A percentile compares a stretch with the other conserved stretches of the same genome.
phyloP scores from a whole-genome alignment of 768 basidiomycete genomes.

The Boletus vermiculosoides region DNA sequence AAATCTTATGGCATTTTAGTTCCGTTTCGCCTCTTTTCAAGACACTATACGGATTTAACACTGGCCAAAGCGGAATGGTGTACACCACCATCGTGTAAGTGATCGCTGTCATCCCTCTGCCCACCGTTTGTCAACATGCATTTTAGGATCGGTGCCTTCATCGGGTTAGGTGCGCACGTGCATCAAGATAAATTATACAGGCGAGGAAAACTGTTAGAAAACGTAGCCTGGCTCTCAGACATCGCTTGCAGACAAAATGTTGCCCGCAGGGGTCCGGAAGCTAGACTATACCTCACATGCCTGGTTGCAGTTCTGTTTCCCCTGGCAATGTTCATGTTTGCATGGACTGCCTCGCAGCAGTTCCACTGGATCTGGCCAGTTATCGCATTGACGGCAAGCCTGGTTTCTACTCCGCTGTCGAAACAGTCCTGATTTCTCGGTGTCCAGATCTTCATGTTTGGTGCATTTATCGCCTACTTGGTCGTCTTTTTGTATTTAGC shows the following conservation, averaged over 20 bases:
- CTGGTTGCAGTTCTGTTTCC: constrained; percentile 53
- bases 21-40: constrained; percentile 57
- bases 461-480: constrained; percentile 51
- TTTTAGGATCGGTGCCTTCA: constrained; percentile 48
- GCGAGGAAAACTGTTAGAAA: constrained; percentile 25
- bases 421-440: background rate
- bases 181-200: constrained; percentile 49
- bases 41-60: constrained; percentile 56
- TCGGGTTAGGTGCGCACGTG: constrained; percentile 44
- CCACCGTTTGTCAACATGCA: background rate
- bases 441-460: constrained; percentile 47
- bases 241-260: constrained; percentile 28
- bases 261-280: constrained; percentile 45
- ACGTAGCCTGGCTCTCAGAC: constrained; percentile 14
- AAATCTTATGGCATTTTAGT: constrained; percentile 29
- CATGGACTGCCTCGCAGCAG: constrained; percentile 54
- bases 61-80: constrained; percentile 57
- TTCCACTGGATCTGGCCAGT: constrained; percentile 57
- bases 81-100: constrained; percentile 58
- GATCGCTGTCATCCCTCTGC: background rate
- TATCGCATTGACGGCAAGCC: constrained; percentile 16
- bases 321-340: constrained; percentile 64
- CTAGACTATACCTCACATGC: constrained; percentile 57
- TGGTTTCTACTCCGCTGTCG: background rate
- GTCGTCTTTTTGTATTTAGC: constrained; percentile 58